Evolutionary conservation across 305 asterid genomes (phyloP).

Genomic region (Solanum hybrid): DNA sequence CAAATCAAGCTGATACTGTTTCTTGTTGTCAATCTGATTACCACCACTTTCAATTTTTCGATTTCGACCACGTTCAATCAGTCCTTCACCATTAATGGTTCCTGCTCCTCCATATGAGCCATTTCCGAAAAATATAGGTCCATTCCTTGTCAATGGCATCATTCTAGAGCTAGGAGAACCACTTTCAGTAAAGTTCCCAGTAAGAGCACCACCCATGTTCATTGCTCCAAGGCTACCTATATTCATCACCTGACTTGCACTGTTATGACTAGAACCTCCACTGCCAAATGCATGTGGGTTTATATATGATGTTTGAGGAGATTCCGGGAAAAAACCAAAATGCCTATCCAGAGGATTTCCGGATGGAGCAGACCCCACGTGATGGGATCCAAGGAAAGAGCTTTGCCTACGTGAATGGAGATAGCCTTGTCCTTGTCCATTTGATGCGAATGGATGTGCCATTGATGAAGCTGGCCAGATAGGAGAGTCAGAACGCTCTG

Average conservation of each 20-base stretch:
- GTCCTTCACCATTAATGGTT: slow-evolving; percentile 36
- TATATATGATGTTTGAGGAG: slow-evolving; percentile 61
- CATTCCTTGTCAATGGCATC: slow-evolving; percentile 59
- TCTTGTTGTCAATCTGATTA: slow-evolving; percentile 63
- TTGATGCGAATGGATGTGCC: slow-evolving; percentile 40
- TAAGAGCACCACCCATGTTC: slow-evolving; percentile 47
- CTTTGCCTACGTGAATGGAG: slow-evolving; percentile 50
- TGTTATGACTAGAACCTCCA: slow-evolving; percentile 38
- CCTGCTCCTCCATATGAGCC: slow-evolving; percentile 66
- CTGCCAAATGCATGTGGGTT: slow-evolving; percentile 48
- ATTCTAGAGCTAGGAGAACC: slow-evolving; percentile 63
- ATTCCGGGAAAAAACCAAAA: slow-evolving; percentile 75
- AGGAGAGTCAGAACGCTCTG: slow-evolving; percentile 48
- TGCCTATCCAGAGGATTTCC: slow-evolving; percentile 66
- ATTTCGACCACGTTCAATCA: slow-evolving; percentile 60
- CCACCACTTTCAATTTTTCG: slow-evolving; percentile 66
- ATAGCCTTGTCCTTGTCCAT: slow-evolving; percentile 43
- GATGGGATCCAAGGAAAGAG: slow-evolving; percentile 52
- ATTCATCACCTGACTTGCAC: slow-evolving; percentile 37
- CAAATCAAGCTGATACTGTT: slow-evolving; percentile 85
- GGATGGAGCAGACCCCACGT: slow-evolving; percentile 94
- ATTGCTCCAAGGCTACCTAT: slow-evolving; percentile 38
- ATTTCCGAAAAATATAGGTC: slow-evolving; percentile 53
- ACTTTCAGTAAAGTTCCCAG: slow-evolving; percentile 49
- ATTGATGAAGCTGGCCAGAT: slow-evolving; percentile 49